Evolutionary conservation across 768 basidiomycete species (phyloP).

Genomic region (Mycena metata): DNA sequence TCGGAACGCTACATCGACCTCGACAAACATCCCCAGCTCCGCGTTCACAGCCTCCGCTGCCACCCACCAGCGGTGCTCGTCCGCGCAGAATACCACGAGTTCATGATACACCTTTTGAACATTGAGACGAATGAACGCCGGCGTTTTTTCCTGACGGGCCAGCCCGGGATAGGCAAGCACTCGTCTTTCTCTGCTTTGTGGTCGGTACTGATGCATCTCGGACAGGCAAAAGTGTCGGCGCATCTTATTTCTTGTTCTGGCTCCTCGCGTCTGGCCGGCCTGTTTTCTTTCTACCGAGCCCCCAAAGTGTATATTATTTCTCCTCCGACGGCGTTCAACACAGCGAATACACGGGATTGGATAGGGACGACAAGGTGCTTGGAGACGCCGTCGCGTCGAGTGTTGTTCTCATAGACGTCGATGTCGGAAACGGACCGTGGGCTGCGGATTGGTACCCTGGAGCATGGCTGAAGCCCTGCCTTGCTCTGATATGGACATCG

Average conservation of each 20-base stretch:
- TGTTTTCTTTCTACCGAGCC: slow-evolving; percentile 10
- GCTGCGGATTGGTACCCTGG: not conserved
- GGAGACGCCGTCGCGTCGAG: not conserved
- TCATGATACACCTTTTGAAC: not conserved
- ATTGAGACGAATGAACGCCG: not conserved
- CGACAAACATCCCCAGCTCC: too few species aligned
- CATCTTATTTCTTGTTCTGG: not conserved
- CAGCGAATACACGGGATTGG: too few species aligned
- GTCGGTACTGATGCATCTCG: slow-evolving; percentile 13
- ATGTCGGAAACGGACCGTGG: not conserved
- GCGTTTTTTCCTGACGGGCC: slow-evolving; percentile 21
- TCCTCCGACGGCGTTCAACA: slow-evolving; percentile 15
- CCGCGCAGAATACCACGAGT: slow-evolving; percentile 12
- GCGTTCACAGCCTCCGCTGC: too few species aligned
- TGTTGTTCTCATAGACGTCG: slow-evolving; percentile 23
- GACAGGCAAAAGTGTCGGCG: slow-evolving; percentile 21
- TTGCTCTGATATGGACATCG: slow-evolving; percentile 17
- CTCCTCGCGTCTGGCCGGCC: slow-evolving; percentile 11
- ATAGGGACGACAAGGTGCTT: too few species aligned
- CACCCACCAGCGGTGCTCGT: not conserved
- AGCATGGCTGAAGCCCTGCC: not conserved
- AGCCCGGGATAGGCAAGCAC: slow-evolving; percentile 13
- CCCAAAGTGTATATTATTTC: slow-evolving; percentile 5
- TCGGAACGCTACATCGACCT: too few species aligned
- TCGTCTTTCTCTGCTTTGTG: not conserved